Conservation (phyloP, 768 basidiomycete genomes). For the Collybia sp. region DNA sequence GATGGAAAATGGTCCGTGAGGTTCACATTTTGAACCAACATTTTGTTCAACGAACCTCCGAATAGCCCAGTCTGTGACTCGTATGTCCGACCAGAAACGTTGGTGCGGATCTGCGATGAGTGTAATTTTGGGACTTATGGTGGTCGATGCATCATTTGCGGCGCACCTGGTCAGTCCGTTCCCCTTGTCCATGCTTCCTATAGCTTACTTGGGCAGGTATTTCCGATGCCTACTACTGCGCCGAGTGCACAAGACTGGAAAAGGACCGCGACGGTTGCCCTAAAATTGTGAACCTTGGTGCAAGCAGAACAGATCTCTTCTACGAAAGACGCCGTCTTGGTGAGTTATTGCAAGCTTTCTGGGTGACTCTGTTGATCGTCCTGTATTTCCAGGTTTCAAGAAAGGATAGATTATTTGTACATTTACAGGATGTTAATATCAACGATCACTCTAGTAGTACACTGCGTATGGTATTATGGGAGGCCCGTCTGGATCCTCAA, state of each 20-base stretch:
- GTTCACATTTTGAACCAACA: neutral
- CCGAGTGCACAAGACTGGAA: slow-evolving; percentile 93
- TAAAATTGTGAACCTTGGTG: slow-evolving; percentile 96
- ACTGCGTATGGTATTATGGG: slow-evolving; percentile 63
- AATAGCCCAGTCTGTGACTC: slow-evolving; percentile 96
- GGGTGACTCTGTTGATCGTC: neutral
- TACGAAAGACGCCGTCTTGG: slow-evolving; percentile 86
- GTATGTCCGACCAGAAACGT: slow-evolving; percentile 96
- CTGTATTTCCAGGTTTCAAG: slow-evolving; percentile 54
- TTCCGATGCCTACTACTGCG: slow-evolving; percentile 98
- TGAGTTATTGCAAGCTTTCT: slow-evolving; percentile 23
- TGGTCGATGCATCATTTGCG: slow-evolving; percentile 96
- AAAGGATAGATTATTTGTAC: slow-evolving; percentile 37
- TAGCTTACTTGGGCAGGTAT: slow-evolving; percentile 55
- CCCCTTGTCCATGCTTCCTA: neutral
- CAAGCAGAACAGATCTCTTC: slow-evolving; percentile 88
- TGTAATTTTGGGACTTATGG: slow-evolving; percentile 99
- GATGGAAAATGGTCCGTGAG: slow-evolving; percentile 93
- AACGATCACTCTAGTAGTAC: slow-evolving; percentile 32
- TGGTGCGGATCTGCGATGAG: slow-evolving; percentile 98
- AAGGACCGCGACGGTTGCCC: slow-evolving; percentile 98
- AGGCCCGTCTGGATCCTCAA: slow-evolving; percentile 49
- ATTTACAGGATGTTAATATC: slow-evolving; percentile 5
- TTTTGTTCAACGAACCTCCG: neutral
- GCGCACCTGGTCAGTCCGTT: slow-evolving; percentile 71